These are phyloP conservation scores for Alloteropsis semialata DNA, from an alignment of 176 grass and related monocot genomes.

Conservation along the genomic window DNA sequence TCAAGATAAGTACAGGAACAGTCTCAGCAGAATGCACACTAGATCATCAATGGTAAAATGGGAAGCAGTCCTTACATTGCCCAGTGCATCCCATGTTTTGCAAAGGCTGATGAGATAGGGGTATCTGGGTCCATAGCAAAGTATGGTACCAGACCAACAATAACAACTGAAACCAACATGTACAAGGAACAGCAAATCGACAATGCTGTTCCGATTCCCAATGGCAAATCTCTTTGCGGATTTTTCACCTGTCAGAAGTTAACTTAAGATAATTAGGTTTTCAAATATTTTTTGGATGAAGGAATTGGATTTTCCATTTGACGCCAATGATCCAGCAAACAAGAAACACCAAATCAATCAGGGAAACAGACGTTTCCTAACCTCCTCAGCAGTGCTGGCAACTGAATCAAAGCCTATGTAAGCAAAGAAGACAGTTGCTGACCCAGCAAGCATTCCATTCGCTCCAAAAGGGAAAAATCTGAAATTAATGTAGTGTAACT, in stretches of 20 bases:
- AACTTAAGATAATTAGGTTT: not conserved
- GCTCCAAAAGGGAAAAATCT: constrained; percentile 75
- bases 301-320: not conserved
- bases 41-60: constrained; percentile 2
- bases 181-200: constrained; percentile 72
- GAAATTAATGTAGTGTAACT: constrained; percentile 1
- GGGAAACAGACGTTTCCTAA: constrained; percentile 7
- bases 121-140: constrained; percentile 89
- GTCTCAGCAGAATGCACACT: constrained; percentile 7
- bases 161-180: constrained; percentile 79
- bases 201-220: constrained; percentile 60
- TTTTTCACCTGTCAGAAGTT: constrained; percentile 61
- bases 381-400: constrained; percentile 85
- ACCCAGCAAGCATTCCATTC: constrained; percentile 79
- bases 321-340: not conserved
- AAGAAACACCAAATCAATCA: not conserved
- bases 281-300: not conserved
- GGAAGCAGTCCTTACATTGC: constrained; percentile 44
- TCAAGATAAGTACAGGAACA: not conserved
- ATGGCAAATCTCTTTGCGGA: constrained; percentile 71
- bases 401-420: constrained; percentile 88
- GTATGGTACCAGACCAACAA: constrained; percentile 80
- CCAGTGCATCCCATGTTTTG: constrained; percentile 71
- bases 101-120: constrained; percentile 76
- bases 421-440: constrained; percentile 81